Base-by-base conservation (phyloP, 352 stramenopile genomes). In the Blastocystis sp. region DNA sequence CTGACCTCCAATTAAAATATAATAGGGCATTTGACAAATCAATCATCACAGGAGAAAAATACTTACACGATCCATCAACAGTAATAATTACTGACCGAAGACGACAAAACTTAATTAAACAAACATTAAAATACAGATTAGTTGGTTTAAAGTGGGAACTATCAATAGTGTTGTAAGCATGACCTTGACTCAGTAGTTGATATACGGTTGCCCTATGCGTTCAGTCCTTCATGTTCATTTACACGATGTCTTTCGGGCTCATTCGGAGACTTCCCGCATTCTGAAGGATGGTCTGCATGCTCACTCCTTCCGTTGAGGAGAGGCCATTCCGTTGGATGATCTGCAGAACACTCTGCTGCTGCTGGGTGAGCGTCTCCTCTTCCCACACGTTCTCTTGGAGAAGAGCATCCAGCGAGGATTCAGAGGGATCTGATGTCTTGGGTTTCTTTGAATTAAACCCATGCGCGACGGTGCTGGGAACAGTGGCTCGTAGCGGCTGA, bases 101-200 rank as follows among this genome's bases (percentile, higher is more conserved):
- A 34, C 29, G 1, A 34, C 11, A 59, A n/a, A 68, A 68, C 8
- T 9, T 13, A 61, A 64, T 61, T 47, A 63, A 62, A 64, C 70
- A 80, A 47, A 80, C 34, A 26, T n/a, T n/a, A 45, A 13, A 84
- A 50, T 43, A 84, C 20, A 84, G 37, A 45, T 84, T 84, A 0
- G 73, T 84, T 11, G 73, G 73, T 64, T 84, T 84, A 55, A 84
- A 84, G 39, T 84, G 73, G 18, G 73, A 84, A 2, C 47, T 68
- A n/a, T 84, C 73, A 23, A 68, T 43, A 37, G 73, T 84, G 26
- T 84, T 84, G 53, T 84, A 84, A 20, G 73, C 55, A 45, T 84
- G 50, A 26, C 73, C 73, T 20, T 69, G 59, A 43, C 53, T 84
- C 6, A 84, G 53, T 4, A 84, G 73, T 18, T 84, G 73, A 53